A percentile compares a stretch with the other conserved stretches of the same genome.
Evolutionary conservation across 2,329 filamentous ascomycete genomes (phyloP).

Genomic region (Hypoxylon sp.): DNA sequence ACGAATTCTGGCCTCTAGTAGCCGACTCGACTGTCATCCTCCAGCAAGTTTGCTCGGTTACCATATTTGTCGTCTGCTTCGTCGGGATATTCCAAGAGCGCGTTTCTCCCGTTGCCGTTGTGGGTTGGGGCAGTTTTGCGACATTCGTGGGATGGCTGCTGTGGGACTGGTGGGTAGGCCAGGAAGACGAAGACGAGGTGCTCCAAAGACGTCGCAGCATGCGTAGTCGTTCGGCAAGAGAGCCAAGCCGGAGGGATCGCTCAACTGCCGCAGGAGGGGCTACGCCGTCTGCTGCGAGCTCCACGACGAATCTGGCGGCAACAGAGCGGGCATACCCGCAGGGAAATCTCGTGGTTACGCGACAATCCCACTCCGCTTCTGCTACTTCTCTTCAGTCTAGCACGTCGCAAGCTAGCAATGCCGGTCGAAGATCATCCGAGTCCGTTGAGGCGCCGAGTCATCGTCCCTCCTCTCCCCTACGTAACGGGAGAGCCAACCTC

Average conservation of each 20-base stretch:
- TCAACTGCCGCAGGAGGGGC: constrained; percentile 46
- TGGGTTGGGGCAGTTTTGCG: constrained; percentile 83
- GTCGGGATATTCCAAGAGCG: constrained; percentile 88
- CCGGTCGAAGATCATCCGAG: constrained; percentile 50
- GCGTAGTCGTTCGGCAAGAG: constrained; percentile 53
- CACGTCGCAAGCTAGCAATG: constrained; percentile 53
- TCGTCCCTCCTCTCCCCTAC: constrained; percentile 53
- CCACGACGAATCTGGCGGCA: constrained; percentile 59
- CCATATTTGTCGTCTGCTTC: constrained; percentile 95
- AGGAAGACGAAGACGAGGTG: constrained; percentile 63
- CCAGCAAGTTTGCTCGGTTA: constrained; percentile 94
- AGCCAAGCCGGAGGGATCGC: constrained; percentile 49
- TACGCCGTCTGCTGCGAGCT: constrained; percentile 60
- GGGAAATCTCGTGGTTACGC: constrained; percentile 52
- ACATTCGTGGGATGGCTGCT: constrained; percentile 90
- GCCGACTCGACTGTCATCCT: constrained; percentile 96
- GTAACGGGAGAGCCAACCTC: constrained; percentile 61
- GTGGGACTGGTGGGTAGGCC: constrained; percentile 91
- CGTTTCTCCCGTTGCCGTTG: constrained; percentile 90
- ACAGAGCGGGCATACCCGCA: constrained; percentile 49
- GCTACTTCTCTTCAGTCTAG: constrained; percentile 67
- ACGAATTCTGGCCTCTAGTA: constrained; percentile 98
- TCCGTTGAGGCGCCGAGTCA: constrained; percentile 53
- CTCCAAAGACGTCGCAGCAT: constrained; percentile 55
- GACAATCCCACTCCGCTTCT: constrained; percentile 67